A percentile compares a stretch with the other conserved stretches of the same genome.
Evolutionary conservation across 139 green algal species (phyloP).

Genomic region (Eudorina sp.): DNA sequence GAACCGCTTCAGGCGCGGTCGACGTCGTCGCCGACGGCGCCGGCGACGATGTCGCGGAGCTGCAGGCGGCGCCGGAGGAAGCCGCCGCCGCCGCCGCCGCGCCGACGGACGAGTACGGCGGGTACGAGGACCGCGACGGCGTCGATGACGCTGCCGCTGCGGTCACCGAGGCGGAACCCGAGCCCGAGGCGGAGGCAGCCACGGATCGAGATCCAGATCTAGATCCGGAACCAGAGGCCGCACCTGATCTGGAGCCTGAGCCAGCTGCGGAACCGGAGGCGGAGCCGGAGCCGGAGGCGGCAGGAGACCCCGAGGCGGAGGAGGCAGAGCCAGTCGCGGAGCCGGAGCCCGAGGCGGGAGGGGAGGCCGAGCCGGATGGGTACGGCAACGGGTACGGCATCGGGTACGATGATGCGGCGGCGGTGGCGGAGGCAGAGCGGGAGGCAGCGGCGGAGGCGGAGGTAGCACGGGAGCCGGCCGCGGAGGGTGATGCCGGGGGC

Average conservation of each 20-base stretch:
- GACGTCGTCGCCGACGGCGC: neutral
- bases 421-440: neutral
- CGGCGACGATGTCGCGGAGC: neutral
- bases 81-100: neutral
- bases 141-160: neutral
- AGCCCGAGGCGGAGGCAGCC: neutral
- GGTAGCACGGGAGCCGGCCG: neutral
- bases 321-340: too few species aligned
- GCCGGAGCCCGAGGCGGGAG: too few species aligned
- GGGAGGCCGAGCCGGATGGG: too few species aligned
- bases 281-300: neutral
- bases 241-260: neutral
- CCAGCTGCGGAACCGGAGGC: neutral
- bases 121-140: too few species aligned
- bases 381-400: neutral
- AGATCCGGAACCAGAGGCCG: neutral
- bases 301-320: neutral
- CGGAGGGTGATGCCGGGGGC: neutral
- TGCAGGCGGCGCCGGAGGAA: neutral
- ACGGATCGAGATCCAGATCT: neutral
- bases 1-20: neutral
- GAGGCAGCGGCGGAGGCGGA: neutral
- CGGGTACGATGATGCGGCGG: neutral
- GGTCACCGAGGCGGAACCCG: neutral
- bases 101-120: neutral